These are phyloP conservation scores for Aureobasidium sp. DNA, from an alignment of 2,329 filamentous ascomycete species.

Conservation along the genomic window DNA sequence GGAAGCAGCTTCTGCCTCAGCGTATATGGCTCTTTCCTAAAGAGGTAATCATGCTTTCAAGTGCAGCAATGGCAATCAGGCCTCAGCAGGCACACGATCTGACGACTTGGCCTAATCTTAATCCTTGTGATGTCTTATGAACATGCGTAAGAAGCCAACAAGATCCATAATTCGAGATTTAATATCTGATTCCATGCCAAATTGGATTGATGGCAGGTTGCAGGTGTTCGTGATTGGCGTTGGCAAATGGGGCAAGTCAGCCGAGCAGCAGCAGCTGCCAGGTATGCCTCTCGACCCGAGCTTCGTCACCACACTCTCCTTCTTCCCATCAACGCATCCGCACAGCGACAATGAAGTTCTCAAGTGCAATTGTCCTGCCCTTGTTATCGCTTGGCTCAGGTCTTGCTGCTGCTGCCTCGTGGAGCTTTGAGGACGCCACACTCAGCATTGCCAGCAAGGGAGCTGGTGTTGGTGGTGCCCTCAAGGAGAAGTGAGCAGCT, in stretches of 20 bases:
- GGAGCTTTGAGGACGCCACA: conserved; percentile 68
- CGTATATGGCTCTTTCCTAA: conserved; percentile 1
- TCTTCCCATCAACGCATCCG: background rate
- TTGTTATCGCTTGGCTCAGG: conserved; percentile 22
- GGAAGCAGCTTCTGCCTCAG: conserved; percentile 1
- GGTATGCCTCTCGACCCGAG: conserved; percentile 15
- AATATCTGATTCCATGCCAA: background rate
- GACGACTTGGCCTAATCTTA: background rate
- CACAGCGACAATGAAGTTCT: conserved; percentile 24
- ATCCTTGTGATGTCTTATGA: background rate
- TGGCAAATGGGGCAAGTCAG: background rate
- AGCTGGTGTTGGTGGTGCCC: conserved; percentile 41
- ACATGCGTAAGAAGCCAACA: background rate
- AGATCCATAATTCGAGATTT: too few species aligned
- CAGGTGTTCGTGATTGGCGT: background rate
- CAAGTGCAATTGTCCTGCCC: conserved; percentile 20
- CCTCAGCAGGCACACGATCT: background rate
- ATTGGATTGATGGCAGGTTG: background rate
- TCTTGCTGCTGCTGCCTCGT: conserved; percentile 49
- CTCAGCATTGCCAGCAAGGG: conserved; percentile 58
- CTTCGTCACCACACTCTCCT: conserved; percentile 12
- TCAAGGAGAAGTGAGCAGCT: conserved; percentile 51
- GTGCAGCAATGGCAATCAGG: background rate
- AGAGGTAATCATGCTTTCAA: background rate
- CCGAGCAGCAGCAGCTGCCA: conserved; percentile 9